These are phyloP conservation scores for Mycocentrospora acerina DNA, from an alignment of 2,329 filamentous ascomycete species.

Conservation along the genomic window DNA sequence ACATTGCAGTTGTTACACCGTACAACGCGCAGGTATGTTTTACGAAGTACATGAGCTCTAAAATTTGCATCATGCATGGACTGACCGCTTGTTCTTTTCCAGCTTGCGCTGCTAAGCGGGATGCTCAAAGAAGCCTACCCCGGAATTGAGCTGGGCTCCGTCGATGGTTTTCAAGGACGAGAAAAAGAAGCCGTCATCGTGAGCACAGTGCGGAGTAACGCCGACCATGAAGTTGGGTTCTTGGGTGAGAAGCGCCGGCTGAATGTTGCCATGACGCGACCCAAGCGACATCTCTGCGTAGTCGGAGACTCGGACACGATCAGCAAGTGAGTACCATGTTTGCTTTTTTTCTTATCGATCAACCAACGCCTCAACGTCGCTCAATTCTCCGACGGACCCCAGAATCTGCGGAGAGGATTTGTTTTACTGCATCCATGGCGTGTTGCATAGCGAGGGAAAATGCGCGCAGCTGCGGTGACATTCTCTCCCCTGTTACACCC, in stretches of 20 bases:
- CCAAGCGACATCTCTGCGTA: conserved; percentile 84
- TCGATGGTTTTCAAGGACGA: conserved; percentile 95
- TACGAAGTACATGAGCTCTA: neutral
- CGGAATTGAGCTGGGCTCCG: conserved; percentile 89
- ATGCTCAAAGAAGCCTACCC: conserved; percentile 79
- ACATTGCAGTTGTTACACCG: conserved; percentile 91
- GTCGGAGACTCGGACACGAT: conserved; percentile 95
- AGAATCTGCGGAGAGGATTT: too few species aligned
- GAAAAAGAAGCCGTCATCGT: conserved; percentile 96
- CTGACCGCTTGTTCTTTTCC: neutral
- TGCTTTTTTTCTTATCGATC: conserved; percentile 1
- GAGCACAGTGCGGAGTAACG: conserved; percentile 89
- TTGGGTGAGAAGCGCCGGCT: conserved; percentile 86
- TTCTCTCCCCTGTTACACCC: too few species aligned
- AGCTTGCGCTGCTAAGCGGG: conserved; percentile 74
- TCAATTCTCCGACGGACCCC: neutral
- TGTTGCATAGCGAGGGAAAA: too few species aligned
- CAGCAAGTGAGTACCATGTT: conserved; percentile 65
- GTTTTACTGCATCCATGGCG: too few species aligned
- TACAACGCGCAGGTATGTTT: conserved; percentile 81
- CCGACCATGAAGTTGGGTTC: conserved; percentile 86
- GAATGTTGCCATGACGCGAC: conserved; percentile 97
- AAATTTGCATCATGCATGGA: conserved; percentile 3
- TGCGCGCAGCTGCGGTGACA: too few species aligned
- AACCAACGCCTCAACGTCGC: neutral